These are phyloP conservation scores for Phellopilus nigrolimitatus DNA, from an alignment of 1,284 basidiomycete genomes.

Conservation along the genomic window DNA sequence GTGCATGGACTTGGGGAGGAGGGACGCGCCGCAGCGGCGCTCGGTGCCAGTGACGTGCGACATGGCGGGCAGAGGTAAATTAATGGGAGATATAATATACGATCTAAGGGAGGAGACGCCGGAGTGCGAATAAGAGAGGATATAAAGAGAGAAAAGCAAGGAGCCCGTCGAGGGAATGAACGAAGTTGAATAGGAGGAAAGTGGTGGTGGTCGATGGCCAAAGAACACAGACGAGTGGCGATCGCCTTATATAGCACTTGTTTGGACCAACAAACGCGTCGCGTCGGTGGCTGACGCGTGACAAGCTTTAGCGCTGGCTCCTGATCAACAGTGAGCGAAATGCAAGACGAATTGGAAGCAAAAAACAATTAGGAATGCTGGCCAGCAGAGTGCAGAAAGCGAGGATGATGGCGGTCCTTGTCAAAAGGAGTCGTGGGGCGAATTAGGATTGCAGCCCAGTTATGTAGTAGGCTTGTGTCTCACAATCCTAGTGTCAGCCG, in stretches of 20 bases:
- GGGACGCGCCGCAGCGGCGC: constrained; percentile 44
- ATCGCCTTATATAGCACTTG: constrained; percentile 14
- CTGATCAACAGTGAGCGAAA: not conserved
- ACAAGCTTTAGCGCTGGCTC: not conserved
- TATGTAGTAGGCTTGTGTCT: too few species aligned
- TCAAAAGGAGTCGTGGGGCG: constrained; percentile 9
- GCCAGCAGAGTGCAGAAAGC: constrained; percentile 4
- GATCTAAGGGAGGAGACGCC: constrained; percentile 41
- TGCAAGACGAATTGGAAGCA: not conserved
- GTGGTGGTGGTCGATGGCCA: constrained; percentile 19
- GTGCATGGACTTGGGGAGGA: constrained; percentile 64
- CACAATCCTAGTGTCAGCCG: not conserved
- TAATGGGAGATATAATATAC: not conserved
- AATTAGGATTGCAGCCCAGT: not conserved
- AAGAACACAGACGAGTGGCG: not conserved
- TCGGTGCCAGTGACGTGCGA: constrained; percentile 1
- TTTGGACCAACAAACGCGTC: constrained; percentile 18
- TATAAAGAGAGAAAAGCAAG: constrained; percentile 19
- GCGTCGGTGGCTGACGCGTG: constrained; percentile 7
- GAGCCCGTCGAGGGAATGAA: constrained; percentile 31
- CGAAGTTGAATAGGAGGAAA: constrained; percentile 16
- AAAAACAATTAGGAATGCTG: not conserved
- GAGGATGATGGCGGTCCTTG: constrained; percentile 11
- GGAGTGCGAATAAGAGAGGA: constrained; percentile 26
- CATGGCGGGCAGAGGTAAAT: not conserved